Conservation (phyloP, 2,329 filamentous ascomycete species). For the Dendryphion nanum region DNA sequence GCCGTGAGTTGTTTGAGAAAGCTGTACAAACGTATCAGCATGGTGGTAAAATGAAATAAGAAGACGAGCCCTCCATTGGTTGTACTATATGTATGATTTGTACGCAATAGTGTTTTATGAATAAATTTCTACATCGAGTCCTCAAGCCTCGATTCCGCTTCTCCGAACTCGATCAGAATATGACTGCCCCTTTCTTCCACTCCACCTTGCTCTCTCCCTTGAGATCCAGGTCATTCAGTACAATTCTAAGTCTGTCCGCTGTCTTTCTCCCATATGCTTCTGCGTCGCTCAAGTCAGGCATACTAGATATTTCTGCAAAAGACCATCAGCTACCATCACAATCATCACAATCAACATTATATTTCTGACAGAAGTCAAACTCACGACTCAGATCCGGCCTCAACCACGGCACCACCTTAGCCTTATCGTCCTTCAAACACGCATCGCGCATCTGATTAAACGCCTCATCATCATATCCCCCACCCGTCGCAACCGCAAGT, state of each 20-base stretch:
- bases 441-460: constrained; percentile 7
- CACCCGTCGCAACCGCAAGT: constrained; percentile 4
- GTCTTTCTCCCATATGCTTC: constrained; percentile 5
- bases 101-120: too few relatives aligned
- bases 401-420: constrained; percentile 8
- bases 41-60: constrained; percentile 15
- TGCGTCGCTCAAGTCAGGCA: not conserved
- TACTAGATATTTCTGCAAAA: too few relatives aligned
- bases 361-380: too few relatives aligned
- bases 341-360: too few relatives aligned
- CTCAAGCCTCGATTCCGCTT: not conserved
- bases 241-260: constrained; percentile 5
- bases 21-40: constrained; percentile 43
- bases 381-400: constrained; percentile 7
- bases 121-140: too few relatives aligned
- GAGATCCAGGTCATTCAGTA: constrained; percentile 1
- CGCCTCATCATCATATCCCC: constrained; percentile 6
- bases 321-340: too few relatives aligned
- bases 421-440: not conserved
- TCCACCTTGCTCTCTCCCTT: not conserved
- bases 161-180: not conserved
- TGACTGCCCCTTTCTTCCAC: not conserved
- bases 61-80: too few relatives aligned
- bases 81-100: too few relatives aligned
- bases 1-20: constrained; percentile 73